Base-by-base conservation (phyloP, 495 filamentous ascomycete genomes). In the Parathielavia hyrcaniae region DNA sequence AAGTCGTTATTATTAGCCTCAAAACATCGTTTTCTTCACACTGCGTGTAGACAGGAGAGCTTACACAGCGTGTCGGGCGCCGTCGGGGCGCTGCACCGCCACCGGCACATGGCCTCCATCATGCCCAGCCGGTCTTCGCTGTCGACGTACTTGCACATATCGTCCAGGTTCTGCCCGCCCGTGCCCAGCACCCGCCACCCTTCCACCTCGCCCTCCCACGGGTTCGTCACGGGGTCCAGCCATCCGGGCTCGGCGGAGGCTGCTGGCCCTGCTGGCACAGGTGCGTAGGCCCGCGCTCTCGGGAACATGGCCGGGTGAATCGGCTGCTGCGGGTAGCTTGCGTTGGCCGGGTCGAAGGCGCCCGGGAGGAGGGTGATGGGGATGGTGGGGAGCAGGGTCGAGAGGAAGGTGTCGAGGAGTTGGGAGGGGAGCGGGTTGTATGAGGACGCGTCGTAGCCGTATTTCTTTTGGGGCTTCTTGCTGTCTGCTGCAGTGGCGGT, bases 31-130 rank as follows among this genome's bases (percentile, higher is more conserved):
- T 52, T 20, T n/a, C n/a, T 19, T 26, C 4, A 4, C 20, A 20
- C 26, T 39, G 26, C 41, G 0, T 34, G 26, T 7, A 20, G 9
- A 12, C 9, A 17, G 23, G 14, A 35, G 17, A 53, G 77, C 89
- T 76, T 79, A 95, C 92, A 97, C 55, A 98, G 69, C 4, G 93
- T 99, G 73, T 99, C 93, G 1, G 93, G 93, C 5, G 95, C 95
- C 1, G 93, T 98, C 14, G 93, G 93, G n/a, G 92, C 92, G 53
- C 81, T 82, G 69, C 87, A 87, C 54, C 92, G 79, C 95, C 95
- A 98, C 59, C 89, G 81, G 60, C 96, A 80, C 80, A 93, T 87
- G 41, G 83, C 82, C 73, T 97, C 93, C 85, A 96, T 90, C 78
- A 97, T 86, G 34, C 84, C 85, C 38, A 97, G 60, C 40, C 89